Evolutionary conservation across 192 early-diverging fungal genomes (phyloP).

Genomic region (Diversispora epigaea): DNA sequence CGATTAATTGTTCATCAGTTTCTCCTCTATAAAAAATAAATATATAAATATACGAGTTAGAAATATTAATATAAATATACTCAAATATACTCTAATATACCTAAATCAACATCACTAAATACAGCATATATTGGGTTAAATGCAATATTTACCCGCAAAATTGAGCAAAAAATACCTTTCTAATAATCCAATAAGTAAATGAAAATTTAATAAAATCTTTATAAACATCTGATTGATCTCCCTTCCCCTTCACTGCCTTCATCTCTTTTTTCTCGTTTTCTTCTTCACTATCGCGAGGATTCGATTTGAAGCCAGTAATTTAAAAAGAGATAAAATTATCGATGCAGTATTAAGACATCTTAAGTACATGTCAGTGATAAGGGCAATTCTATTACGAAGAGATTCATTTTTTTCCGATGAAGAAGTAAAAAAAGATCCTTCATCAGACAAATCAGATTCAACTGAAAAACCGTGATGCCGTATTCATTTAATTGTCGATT

Average conservation of each 20-base stretch:
- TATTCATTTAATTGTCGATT: slow-evolving; percentile 60
- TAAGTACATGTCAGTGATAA: slow-evolving; percentile 65
- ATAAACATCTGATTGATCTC: too few species aligned
- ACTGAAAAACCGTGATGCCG: slow-evolving; percentile 84
- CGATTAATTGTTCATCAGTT: slow-evolving; percentile 74
- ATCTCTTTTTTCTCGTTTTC: neutral
- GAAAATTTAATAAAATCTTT: too few species aligned
- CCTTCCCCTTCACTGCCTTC: slow-evolving; percentile 33
- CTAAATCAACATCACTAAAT: too few species aligned
- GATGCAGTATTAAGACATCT: slow-evolving; percentile 71
- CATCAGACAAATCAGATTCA: slow-evolving; percentile 78
- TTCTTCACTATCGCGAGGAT: too few species aligned
- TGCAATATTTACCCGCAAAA: slow-evolving; percentile 83
- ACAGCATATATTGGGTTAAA: too few species aligned
- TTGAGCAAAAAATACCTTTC: slow-evolving; percentile 87
- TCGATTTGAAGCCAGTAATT: slow-evolving; percentile 66
- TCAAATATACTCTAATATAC: too few species aligned
- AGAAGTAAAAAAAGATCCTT: too few species aligned
- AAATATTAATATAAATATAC: neutral
- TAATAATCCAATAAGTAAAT: too few species aligned
- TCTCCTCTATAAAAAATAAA: slow-evolving; percentile 70
- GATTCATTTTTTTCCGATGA: slow-evolving; percentile 42
- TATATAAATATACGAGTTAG: slow-evolving; percentile 2
- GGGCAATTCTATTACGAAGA: slow-evolving; percentile 65
- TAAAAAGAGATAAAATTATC: slow-evolving; percentile 81